Conservation (phyloP, 2,329 filamentous ascomycete genomes). For the Ophiosphaerella narmari region DNA sequence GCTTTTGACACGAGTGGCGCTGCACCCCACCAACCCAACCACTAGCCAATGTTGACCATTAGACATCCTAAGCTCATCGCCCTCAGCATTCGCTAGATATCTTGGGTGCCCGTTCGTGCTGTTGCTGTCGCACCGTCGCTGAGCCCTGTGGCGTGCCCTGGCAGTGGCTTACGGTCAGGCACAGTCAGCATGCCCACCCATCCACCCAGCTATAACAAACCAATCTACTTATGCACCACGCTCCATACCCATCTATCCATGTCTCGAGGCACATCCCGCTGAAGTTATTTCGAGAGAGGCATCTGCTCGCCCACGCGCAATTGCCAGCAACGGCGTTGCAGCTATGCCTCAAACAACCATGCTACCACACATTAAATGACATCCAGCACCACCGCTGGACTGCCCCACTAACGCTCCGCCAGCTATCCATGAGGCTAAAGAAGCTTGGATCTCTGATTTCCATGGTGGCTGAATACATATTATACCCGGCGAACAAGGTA, state of each 20-base stretch:
- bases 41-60: background rate
- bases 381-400: slow-evolving; percentile 6
- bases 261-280: slow-evolving; percentile 1
- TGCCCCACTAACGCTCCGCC: slow-evolving; percentile 17
- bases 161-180: background rate
- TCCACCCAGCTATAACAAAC: background rate
- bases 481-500: background rate
- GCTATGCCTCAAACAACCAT: background rate
- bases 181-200: slow-evolving; percentile 4
- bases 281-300: slow-evolving; percentile 7
- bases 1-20: no score
- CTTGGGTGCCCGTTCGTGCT: no score
- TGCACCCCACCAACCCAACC: no score
- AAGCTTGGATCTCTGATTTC: slow-evolving; percentile 7
- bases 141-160: background rate
- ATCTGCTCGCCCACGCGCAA: slow-evolving; percentile 3
- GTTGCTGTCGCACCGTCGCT: no score
- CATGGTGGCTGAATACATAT: slow-evolving; percentile 12
- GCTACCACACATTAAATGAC: background rate
- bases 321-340: background rate
- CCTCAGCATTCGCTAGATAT: no score
- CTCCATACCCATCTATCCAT: background rate
- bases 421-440: slow-evolving; percentile 15
- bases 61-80: no score
- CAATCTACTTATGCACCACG: background rate